Evolutionary conservation across 257 asterid species (phyloP), one percentile per base, ranked within the genome.

Genomic region (Catharanthus roseus): DNA sequence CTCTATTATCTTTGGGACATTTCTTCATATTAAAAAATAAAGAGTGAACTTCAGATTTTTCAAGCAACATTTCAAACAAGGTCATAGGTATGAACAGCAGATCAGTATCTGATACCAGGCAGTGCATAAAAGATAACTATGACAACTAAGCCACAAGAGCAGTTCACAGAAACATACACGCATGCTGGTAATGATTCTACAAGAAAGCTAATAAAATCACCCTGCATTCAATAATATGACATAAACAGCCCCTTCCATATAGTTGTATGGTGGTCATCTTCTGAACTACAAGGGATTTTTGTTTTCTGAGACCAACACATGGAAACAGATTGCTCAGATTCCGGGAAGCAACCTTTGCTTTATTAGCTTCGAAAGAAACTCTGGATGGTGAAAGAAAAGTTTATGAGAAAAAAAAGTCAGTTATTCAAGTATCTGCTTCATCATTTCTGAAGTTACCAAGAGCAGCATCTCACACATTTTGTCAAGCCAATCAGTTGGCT

Each of bases 1-100:
- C 82, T 91, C 97, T 67, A 93, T 80, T 56, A 93, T 86, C 90
- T 84, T 89, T 13, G 99, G 99, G 57, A 82, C 71, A 68, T 91
- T 89, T 80, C 99, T 93, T 68, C 79, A 81, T 72, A 60, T 54
- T 44, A 24, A 47, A 49, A 71, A 24, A 57, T 24, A 3, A 57
- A 62, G 15, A 62, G 67, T 34, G 18, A 62, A 41, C 29, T 34
- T 45, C 33, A 61, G 47, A 61, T 61, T 60, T 58, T 31, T 42
- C 26, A 31, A 6, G 38, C 18, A 11, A 33, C 26, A 18, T 31
- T 61, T 61, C 45, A 61, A 34, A 18, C 8, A 6, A 19, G 26
- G 45, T 31, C 26, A 19, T 31, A 12, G 41, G 16, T 10, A 61
- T 6, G 13, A 58, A 6, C 16, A 21, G 16, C 15, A 34, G 67